Evolutionary conservation across 306 rosid species (phyloP), one percentile per base, ranked within the genome.

Genomic region (Castanea mollissima): DNA sequence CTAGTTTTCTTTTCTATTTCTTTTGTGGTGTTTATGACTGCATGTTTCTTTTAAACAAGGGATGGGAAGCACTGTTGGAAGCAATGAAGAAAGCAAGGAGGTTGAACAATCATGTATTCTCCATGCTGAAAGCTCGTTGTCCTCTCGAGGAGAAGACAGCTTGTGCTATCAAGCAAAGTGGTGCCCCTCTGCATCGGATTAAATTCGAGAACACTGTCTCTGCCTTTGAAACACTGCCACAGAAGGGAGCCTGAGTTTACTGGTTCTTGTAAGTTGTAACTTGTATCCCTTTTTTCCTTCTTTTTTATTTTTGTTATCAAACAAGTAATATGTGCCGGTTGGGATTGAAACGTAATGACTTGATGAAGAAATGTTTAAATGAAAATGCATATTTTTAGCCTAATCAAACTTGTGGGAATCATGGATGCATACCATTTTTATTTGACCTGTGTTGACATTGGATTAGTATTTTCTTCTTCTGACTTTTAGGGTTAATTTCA

Each of bases 81-180:
- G 94, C 93, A 75, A 95, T 91, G 97, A 92, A 95, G 86, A 95
- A 95, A 81, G 97, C 99, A 15, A 87, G 99, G 87, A 88, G 99
- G 88, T 70, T 94, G 83, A 94, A 94, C 90, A 94, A 94, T 80
- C 99, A 94, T 57, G 99, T 94, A 51, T 94, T 94, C 85, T 92
- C 97, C 76, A 95, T 95, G 97, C 88, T 95, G 81, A 95, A 91
- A 86, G 98, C 97, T 9, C 97, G 99, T 38, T 95, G 99, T 69
- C 99, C 99, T 7, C 95, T 95, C 63, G 99, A 95, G 83, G 99
- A 95, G 85, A 95, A 92, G 85, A 95, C 97, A 69, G 99, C 99
- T 25, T 95, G 99, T 73, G 99, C 98, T 58, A 95, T 95, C 71
- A 95, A 95, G 85, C 99, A 91, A 85, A 95, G 99, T 38, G 97